Base-by-base conservation (phyloP, 1,139 yeast genomes). In the Yamadazyma dushanensis region DNA sequence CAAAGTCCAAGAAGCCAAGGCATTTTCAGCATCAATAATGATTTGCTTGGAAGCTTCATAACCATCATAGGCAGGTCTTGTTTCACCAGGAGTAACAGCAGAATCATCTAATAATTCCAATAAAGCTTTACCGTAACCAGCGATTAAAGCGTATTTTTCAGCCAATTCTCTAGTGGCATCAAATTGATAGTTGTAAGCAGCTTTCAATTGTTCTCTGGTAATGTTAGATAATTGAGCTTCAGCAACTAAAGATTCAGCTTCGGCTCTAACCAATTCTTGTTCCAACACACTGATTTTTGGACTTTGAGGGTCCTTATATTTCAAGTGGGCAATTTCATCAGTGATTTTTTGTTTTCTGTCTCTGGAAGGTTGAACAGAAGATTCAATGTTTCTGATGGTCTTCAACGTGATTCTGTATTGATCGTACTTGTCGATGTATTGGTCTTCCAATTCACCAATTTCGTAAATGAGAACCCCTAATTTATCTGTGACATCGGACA, bases 21-120 rank as follows among this genome's bases (percentile, higher is more conserved):
- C 96, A 54, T 83, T 85, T 74, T 92, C 98, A 52, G 96, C 95
- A 65, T 92, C 98, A 59, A 89, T 85, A 57, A 92, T 88, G 67
- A 92, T 89, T 75, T 92, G 97, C 77, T 90, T 90, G 43, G 97
- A 86, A 39, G 96, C 96, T 63, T 92, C 97, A 67, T 89, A 90
- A 51, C 98, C 97, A 59, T 92, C 97, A 66, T 92, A 92, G 44
- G 96, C 94, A 29, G 96, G 94, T 74, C 97, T 88, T 45, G 96
- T 87, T 76, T 92, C 98, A 73, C 98, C 98, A 48, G 98, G 98
- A 48, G 97, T 90, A 50, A 92, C 97, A 45, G 97, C 94, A 51
- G 95, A 73, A 66, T 90, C 97, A 63, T 92, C 97, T 61, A 92
- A 78, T 62, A 92, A 80, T 74, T 92, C 97, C 61, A 92, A 78